A percentile compares a stretch with the other conserved stretches of the same genome.
Evolutionary conservation across 805 yeast species (phyloP).

Genomic region (Wickerhamiella occidentalis): DNA sequence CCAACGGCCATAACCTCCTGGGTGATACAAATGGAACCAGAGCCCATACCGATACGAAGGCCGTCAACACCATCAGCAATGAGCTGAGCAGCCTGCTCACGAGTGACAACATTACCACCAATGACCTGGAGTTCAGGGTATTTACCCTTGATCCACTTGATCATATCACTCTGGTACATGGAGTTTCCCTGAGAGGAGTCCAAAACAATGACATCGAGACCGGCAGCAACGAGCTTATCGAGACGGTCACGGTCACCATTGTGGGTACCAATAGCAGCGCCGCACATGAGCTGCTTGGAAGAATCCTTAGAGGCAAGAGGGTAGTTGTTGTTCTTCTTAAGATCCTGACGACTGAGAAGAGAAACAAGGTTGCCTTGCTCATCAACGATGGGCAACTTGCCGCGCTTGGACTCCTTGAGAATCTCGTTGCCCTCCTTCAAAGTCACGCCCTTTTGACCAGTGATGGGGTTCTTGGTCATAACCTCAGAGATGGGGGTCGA

Average conservation of each 20-base stretch:
- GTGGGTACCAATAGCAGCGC: constrained; percentile 97
- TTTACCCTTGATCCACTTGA: constrained; percentile 75
- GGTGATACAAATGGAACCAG: constrained; percentile 97
- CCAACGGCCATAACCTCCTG: constrained; percentile 99
- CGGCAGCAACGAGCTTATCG: constrained; percentile 77
- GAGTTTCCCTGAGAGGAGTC: constrained; percentile 99
- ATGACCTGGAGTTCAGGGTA: constrained; percentile 75
- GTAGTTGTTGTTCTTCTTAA: constrained; percentile 87
- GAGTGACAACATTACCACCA: constrained; percentile 97
- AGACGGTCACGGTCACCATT: constrained; percentile 81
- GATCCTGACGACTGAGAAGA: constrained; percentile 86
- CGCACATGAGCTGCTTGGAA: constrained; percentile 93
- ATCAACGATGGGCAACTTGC: constrained; percentile 92
- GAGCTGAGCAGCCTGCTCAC: constrained; percentile 96
- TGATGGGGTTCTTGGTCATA: constrained; percentile 82
- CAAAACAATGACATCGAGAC: constrained; percentile 87
- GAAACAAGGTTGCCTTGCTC: constrained; percentile 62
- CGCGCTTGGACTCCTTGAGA: constrained; percentile 87
- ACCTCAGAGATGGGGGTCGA: constrained; percentile 52
- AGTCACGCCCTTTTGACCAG: constrained; percentile 72
- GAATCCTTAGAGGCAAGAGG: constrained; percentile 91
- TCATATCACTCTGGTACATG: constrained; percentile 83
- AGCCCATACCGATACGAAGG: constrained; percentile 98
- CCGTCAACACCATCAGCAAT: constrained; percentile 96
- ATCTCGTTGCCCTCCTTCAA: constrained; percentile 81